Evolutionary conservation across 345 rosid species (phyloP).

Genomic region (Salix arbutifolia): DNA sequence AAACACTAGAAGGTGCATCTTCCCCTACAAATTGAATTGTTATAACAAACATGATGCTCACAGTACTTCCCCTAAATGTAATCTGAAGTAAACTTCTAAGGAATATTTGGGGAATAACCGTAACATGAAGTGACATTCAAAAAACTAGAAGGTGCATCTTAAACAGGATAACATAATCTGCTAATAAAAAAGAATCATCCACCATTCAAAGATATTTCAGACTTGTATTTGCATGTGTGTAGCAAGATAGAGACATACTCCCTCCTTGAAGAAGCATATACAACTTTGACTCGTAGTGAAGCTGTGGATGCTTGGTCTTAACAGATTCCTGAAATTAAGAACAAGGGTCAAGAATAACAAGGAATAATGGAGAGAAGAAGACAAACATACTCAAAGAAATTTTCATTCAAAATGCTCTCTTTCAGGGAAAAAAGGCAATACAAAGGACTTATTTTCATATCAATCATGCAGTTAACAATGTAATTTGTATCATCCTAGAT

Average conservation of each 20-base stretch:
- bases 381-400: background rate
- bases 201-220: background rate
- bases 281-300: conserved; percentile 79
- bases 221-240: background rate
- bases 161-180: background rate
- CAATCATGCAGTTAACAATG: background rate
- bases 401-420: background rate
- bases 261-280: conserved; percentile 91
- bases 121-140: background rate
- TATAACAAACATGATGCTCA: background rate
- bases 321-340: conserved; percentile 58
- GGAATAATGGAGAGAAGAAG: background rate
- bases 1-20: background rate
- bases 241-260: conserved; percentile 41
- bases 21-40: background rate
- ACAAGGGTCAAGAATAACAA: background rate
- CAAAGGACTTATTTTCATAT: background rate
- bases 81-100: background rate
- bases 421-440: background rate
- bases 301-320: conserved; percentile 87
- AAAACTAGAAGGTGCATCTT: background rate
- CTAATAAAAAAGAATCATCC: background rate
- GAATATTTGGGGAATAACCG: background rate
- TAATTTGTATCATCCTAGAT: background rate
- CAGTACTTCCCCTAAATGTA: background rate